Evolutionary conservation across 805 yeast species (phyloP), one percentile per base, ranked within the genome.

Genomic region (Metschnikowia orientalis): DNA sequence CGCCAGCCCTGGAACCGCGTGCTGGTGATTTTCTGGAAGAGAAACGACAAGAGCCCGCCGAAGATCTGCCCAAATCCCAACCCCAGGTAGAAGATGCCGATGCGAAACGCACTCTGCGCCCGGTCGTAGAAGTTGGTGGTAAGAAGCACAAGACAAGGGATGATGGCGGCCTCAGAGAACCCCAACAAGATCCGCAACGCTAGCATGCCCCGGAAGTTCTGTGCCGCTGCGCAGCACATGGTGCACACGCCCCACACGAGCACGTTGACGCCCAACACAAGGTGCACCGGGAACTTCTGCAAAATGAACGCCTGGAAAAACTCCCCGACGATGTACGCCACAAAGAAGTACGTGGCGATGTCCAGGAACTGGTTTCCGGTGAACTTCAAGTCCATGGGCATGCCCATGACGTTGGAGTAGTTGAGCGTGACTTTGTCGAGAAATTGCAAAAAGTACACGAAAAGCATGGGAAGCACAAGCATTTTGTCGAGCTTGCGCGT

Each of bases 31-130:
- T 34, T 34, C 29, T 48, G 52, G 26, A 48, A 45, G 19, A 32
- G 30, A 32, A 33, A 50, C 22, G 50, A 46, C 23, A 50, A 31
- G 13, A 50, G 23, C 12, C 48, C 51, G 8, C 54, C 54, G 17
- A 42, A 12, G 4, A 50, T 46, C 28, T 49, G 51, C 22, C 51
- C 54, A 14, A 48, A 28, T 2, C 53, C 54, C 26, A 47, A 32
- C 8, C 53, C 50, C 34, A 33, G 26, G 25, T 35, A 36, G 22
- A 39, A 44, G 4, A 44, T 32, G 10, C 49, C 45, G 29, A 42
- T 44, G 18, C 49, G 35, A 38, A 40, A 42, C 7, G 41, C 38
- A n/a, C 36, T 38, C 29, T 40, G 42, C 10, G 28, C 26, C 25
- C 31, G 35, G 15, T 33, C 23, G 34, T 40, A 44, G 30, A 42